These are phyloP conservation scores for Aspergillus sp. DNA, from an alignment of 2,329 filamentous ascomycete species.

Conservation along the genomic window DNA sequence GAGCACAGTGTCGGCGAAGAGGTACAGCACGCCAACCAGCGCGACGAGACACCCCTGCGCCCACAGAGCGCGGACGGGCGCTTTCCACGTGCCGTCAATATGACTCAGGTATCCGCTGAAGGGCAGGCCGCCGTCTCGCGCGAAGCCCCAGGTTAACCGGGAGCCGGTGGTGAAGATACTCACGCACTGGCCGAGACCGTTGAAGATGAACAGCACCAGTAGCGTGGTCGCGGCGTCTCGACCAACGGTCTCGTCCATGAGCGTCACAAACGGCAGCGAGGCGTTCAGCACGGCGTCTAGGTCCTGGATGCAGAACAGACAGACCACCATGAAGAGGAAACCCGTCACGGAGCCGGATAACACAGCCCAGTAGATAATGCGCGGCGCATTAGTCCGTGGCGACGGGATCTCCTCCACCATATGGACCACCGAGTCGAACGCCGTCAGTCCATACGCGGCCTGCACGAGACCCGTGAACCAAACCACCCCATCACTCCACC, in stretches of 20 bases:
- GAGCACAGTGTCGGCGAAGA: conserved; percentile 47
- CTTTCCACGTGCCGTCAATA: conserved; percentile 44
- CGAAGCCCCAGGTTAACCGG: conserved; percentile 48
- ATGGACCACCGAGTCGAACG: conserved; percentile 53
- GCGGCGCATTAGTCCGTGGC: conserved; percentile 44
- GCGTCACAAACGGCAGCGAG: conserved; percentile 44
- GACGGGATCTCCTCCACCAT: conserved; percentile 51
- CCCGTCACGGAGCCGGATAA: conserved; percentile 43
- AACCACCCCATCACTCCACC: conserved; percentile 49
- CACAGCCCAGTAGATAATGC: conserved; percentile 47
- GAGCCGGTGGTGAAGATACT: conserved; percentile 46
- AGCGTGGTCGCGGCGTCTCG: conserved; percentile 39
- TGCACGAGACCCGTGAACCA: conserved; percentile 53
- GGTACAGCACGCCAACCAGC: conserved; percentile 48
- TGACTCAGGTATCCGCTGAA: conserved; percentile 40
- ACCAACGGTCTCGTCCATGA: conserved; percentile 36
- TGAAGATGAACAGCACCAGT: conserved; percentile 50
- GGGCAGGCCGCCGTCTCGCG: conserved; percentile 44
- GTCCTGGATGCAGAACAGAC: conserved; percentile 45
- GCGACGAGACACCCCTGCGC: conserved; percentile 42
- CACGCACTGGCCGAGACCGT: conserved; percentile 47
- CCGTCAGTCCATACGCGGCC: conserved; percentile 49
- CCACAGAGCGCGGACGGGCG: conserved; percentile 47
- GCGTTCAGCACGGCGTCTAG: conserved; percentile 35
- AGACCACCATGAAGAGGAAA: conserved; percentile 47